Base-by-base conservation (phyloP, 2,329 filamentous ascomycete species). In the Ascochyta fabae region DNA sequence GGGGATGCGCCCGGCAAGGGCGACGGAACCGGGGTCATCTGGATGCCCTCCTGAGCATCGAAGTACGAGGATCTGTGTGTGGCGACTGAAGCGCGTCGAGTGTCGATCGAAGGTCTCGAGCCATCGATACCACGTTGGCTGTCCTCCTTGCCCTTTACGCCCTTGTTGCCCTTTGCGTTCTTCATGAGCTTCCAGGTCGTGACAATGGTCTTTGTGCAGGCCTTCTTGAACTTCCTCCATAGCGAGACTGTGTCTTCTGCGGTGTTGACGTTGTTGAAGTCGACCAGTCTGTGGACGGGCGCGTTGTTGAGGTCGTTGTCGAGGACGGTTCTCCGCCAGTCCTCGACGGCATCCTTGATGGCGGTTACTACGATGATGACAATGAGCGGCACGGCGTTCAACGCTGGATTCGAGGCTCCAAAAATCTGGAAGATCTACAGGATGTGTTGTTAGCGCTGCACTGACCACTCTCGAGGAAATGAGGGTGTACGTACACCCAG, bases 261-360 rank as follows among this genome's bases (percentile, higher is more conserved):
- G 13, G 93, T 91, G 66, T 99, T 99, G 66, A 97, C 92, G 67
- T 99, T 99, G 64, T 89, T 84, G 88, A 91, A 98, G 60, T 93
- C 88, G 12, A 92, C 82, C 19, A 99, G 81, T 56, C 94, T 87
- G 76, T 99, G 94, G 9, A 98, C 91, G 0, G 93, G 91, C 2
- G 95, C 95, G 72, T 99, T 98, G 78, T 99, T 99, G 59, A 99
- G 83, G 69, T 96, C 90, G 62, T 88, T 96, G 73, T 99, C 95
- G 39, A 97, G 86, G 38, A 92, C 82, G 0, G 94, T 98, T 77
- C 95, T 85, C 66, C 95, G 86, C 81, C 92, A 98, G 78, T 99
- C 95, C 77, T 99, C 95, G 61, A 98, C 88, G 16, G 88, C 95
- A 74, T 99, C 95, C 77, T 98, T 99, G 75, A 97, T 85, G 26